Evolutionary conservation across 208 protist species (phyloP), one percentile per base, ranked within the genome.

Genomic region (Borovskyia barvae): DNA sequence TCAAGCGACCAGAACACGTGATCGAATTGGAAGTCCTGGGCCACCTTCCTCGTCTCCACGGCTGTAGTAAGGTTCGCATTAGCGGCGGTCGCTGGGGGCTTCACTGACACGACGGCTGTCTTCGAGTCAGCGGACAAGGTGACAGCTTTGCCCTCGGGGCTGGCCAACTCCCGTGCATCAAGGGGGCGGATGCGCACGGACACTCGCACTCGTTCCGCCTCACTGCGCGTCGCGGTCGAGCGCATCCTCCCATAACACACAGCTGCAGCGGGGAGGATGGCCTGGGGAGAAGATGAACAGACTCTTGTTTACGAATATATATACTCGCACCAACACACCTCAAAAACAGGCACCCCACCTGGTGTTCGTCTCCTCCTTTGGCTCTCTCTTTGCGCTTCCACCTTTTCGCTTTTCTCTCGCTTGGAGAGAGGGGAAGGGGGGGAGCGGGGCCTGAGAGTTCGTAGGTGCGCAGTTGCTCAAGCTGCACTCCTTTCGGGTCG

Each of bases 181-280:
- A 91, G 63, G 1, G 84, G 84, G 0, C 84, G 59, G 17, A 91
- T 77, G 8, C 84, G 79, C n/a, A 91, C 69, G 20, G 80, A 55
- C 2, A 91, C 80, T 19, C 74, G 58, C 24, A 91, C 72, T 0
- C 56, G 55, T 14, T 82, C 58, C 32, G 55, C 20, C 46, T 75
- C 70, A 5, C 41, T 15, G 3, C 15, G n/a, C 5, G 14, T 2
- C 7, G 49, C 19, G 15, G 8, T n/a, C 3, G n/a, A n/a, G n/a
- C n/a, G n/a, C n/a, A n/a, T n/a, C n/a, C n/a, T n/a, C n/a, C n/a
- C n/a, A n/a, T n/a, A n/a, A n/a, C n/a, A n/a, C n/a, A n/a, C n/a
- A n/a, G n/a, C n/a, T n/a, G n/a, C n/a, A n/a, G n/a, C n/a, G n/a
- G n/a, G n/a, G n/a, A n/a, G n/a, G n/a, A n/a, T n/a, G n/a, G n/a